Evolutionary conservation across 345 rosid genomes (phyloP).

Genomic region (Schrenkiella parvula): DNA sequence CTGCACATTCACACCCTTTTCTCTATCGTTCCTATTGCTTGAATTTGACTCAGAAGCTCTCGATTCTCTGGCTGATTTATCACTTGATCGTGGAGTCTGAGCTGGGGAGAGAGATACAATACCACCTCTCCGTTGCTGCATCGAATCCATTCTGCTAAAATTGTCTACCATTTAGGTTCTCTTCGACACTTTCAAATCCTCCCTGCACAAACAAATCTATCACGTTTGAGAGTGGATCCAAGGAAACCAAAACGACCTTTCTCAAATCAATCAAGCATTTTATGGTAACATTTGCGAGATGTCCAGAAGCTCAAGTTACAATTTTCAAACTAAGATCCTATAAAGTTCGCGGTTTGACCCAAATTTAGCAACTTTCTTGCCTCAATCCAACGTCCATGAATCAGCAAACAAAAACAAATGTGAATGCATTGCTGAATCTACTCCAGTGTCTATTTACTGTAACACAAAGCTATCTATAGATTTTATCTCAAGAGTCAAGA

Average conservation of each 20-base stretch:
- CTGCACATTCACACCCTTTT: conserved; percentile 97
- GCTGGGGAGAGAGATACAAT: conserved; percentile 71
- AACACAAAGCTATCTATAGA: not conserved
- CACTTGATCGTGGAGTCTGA: conserved; percentile 88
- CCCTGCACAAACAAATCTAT: conserved; percentile 17
- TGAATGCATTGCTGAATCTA: not conserved
- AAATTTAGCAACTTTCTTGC: conserved; percentile 20
- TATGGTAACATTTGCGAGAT: not conserved
- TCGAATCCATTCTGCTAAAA: conserved; percentile 51
- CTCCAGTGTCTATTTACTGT: not conserved
- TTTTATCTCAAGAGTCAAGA: conserved; percentile 16
- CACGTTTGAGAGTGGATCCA: not conserved
- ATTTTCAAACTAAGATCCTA: not conserved
- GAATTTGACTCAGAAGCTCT: conserved; percentile 76
- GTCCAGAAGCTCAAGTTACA: not conserved
- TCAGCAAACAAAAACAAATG: not conserved
- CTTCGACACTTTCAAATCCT: not conserved
- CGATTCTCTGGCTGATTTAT: conserved; percentile 79
- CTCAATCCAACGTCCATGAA: conserved; percentile 23
- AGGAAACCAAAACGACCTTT: not conserved
- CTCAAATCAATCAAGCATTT: conserved; percentile 1
- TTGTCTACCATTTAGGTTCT: conserved; percentile 6
- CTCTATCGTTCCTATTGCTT: conserved; percentile 62
- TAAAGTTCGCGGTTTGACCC: not conserved
- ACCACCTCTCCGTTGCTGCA: conserved; percentile 67